Evolutionary conservation across 768 basidiomycete species (phyloP).

Genomic region (Russula emetica): DNA sequence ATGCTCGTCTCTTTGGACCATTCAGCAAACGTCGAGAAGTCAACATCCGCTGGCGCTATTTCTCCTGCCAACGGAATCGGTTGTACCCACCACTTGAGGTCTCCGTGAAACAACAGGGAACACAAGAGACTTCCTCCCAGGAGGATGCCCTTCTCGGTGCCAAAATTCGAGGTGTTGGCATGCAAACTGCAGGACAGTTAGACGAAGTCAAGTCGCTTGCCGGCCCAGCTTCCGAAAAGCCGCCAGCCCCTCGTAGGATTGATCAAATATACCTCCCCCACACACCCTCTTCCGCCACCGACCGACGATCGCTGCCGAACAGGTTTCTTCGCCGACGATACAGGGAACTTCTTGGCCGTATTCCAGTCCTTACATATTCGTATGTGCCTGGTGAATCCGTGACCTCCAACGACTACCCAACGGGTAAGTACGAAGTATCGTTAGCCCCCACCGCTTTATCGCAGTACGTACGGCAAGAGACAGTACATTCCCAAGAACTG

Average conservation of each 20-base stretch:
- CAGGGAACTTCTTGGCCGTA: constrained; percentile 51
- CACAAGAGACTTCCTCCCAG: constrained; percentile 20
- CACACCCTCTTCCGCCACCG: not conserved
- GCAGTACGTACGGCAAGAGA: constrained; percentile 4
- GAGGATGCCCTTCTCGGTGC: constrained; percentile 26
- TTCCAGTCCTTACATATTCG: constrained; percentile 49
- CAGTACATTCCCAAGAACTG: constrained; percentile 28
- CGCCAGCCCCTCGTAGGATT: constrained; percentile 19
- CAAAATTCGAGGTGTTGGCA: constrained; percentile 38
- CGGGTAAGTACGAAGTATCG: constrained; percentile 34
- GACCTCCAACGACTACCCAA: not conserved
- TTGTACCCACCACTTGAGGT: constrained; percentile 58
- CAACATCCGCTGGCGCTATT: constrained; percentile 69
- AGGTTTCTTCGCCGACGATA: constrained; percentile 48
- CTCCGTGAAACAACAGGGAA: constrained; percentile 28
- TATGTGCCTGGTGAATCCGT: not conserved
- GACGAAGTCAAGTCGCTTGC: constrained; percentile 47
- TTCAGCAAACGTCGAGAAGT: constrained; percentile 70
- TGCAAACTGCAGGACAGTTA: constrained; percentile 43
- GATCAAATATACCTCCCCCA: constrained; percentile 2
- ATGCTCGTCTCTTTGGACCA: constrained; percentile 55
- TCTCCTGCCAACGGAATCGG: constrained; percentile 49
- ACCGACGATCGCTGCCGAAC: constrained; percentile 7
- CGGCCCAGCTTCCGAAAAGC: constrained; percentile 32
- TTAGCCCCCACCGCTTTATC: constrained; percentile 35